Evolutionary conservation across 169 alveolate species (phyloP), one percentile per base, ranked within the genome.

Genomic region (Plasmodium reichenowi): DNA sequence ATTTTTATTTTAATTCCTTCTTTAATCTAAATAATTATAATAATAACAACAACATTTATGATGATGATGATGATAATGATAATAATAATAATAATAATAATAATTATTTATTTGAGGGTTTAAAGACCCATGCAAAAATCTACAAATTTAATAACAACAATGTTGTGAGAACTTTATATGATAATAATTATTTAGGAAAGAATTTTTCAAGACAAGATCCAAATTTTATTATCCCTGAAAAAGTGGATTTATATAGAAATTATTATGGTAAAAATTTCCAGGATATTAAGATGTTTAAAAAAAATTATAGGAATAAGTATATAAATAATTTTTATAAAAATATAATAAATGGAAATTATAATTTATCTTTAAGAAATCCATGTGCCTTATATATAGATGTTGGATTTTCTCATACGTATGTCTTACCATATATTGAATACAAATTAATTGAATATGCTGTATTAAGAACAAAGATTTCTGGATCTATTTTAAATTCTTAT

Each of bases 301-400:
- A 63, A 45, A 22, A 85, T 85, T 85, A 70, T 71, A 85, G 60
- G 52, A 60, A 5, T 54, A 60, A 26, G 6, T 85, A 85, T 85
- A 73, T 85, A 38, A 63, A 85, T 8, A 60, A 50, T 22, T 85
- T 70, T 63, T 85, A 85, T 50, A 85, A 29, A 3, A 63, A 66
- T 20, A 50, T 85, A 2, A 47, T 70, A 45, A 85, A 85, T 32
- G 92, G 92, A 1, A 85, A 85, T 47, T 85, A 59, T 38, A 70
- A 71, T 59, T 38, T 85, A 47, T 85, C 92, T 45, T 32, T 85
- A 3, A 20, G 94, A 48, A 88, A 92, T 32, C 83, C 95, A n/a
- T 94, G 97, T 67, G 95, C 97, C 45, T 85, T 96, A 22, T 96
- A 94, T 22, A 91, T 96, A n/a, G 98, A 96, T 58, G 93, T 94